phyloP scores from a whole-genome alignment of 78 protist species.

The Polysphondylium violaceum region DNA sequence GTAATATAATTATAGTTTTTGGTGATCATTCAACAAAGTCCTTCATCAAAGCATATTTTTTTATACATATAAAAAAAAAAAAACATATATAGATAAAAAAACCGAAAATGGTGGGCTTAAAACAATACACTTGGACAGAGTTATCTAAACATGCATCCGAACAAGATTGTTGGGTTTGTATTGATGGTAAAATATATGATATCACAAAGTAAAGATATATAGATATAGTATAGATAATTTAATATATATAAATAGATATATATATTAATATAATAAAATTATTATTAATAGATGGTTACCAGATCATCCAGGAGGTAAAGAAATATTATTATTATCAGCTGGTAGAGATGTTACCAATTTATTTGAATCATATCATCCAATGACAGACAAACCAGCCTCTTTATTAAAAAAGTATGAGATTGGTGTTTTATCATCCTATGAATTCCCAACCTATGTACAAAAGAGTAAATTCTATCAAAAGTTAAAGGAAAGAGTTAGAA shows the following conservation, averaged over 20 bases:
- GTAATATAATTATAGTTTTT: too few species aligned
- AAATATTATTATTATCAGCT: conserved; percentile 65
- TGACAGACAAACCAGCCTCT: conserved; percentile 58
- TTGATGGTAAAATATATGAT: conserved; percentile 59
- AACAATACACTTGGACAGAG: conserved; percentile 56
- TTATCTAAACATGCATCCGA: conserved; percentile 74
- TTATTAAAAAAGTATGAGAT: conserved; percentile 41
- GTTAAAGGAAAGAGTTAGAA: conserved; percentile 50
- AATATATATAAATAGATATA: background rate
- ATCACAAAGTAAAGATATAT: background rate
- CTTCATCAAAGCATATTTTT: too few species aligned
- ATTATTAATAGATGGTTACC: conserved; percentile 50
- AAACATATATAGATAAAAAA: background rate
- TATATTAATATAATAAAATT: background rate
- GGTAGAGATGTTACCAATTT: conserved; percentile 72
- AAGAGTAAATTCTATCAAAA: conserved; percentile 43
- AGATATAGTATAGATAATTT: background rate
- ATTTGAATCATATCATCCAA: conserved; percentile 73
- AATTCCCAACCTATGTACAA: conserved; percentile 52
- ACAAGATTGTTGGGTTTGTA: conserved; percentile 78
- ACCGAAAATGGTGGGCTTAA: background rate
- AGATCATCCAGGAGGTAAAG: conserved; percentile 78
- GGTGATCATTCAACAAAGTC: too few species aligned
- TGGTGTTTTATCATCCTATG: conserved; percentile 44
- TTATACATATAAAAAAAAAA: background rate